Evolutionary conservation across 108 stramenopile genomes (phyloP).

Genomic region (Epithemia pelagica): DNA sequence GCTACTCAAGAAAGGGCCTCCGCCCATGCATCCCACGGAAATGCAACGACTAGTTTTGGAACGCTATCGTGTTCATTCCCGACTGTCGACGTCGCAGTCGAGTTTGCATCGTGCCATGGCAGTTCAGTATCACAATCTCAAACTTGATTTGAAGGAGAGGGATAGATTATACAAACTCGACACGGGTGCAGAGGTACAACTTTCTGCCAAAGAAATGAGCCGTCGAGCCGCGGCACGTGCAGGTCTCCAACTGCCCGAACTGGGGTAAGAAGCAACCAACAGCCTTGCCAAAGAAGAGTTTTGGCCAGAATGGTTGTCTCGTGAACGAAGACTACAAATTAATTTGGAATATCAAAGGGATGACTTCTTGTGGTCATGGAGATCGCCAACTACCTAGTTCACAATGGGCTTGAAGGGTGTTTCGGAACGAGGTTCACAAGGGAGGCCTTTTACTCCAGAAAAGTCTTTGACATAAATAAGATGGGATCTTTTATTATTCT

Average conservation of each 20-base stretch:
- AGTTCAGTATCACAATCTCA: conserved; percentile 44
- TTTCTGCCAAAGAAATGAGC: conserved; percentile 68
- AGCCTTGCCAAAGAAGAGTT: neutral
- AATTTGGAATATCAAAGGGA: too few species aligned
- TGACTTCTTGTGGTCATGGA: too few species aligned
- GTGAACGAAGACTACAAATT: conserved; percentile 3
- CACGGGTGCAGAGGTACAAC: conserved; percentile 61
- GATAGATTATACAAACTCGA: conserved; percentile 60
- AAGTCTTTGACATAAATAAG: too few species aligned
- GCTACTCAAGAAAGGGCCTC: neutral
- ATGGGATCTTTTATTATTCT: conserved; percentile 3
- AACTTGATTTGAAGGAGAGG: conserved; percentile 53
- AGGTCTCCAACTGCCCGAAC: conserved; percentile 56
- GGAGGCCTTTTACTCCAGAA: too few species aligned
- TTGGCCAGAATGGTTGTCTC: too few species aligned
- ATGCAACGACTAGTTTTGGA: conserved; percentile 12
- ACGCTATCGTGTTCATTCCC: conserved; percentile 21
- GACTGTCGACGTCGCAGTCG: conserved; percentile 6
- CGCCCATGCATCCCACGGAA: neutral
- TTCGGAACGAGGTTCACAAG: too few species aligned
- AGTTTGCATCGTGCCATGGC: conserved; percentile 33
- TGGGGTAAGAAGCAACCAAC: conserved; percentile 15
- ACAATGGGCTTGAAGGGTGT: too few species aligned
- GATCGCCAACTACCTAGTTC: too few species aligned
- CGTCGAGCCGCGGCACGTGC: conserved; percentile 70